A percentile compares a stretch with the other conserved stretches of the same genome.
Evolutionary conservation across 2,329 filamentous ascomycete genomes (phyloP).

Genomic region (Pestalotiopsis sp.): DNA sequence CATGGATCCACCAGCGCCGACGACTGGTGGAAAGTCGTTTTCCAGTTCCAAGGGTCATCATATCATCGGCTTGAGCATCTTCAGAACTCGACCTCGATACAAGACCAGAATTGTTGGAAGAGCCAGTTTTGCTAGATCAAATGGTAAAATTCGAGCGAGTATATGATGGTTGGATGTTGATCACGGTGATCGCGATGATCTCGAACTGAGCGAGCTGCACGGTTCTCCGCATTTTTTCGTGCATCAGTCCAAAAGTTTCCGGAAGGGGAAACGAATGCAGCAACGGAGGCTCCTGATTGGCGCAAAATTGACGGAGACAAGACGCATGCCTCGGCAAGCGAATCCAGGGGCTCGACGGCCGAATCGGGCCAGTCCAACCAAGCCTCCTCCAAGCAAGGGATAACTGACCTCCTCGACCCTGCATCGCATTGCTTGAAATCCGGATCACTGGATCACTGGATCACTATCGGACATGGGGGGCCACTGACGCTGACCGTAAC

Average conservation of each 20-base stretch:
- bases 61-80: not conserved
- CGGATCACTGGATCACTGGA: not conserved
- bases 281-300: slow-evolving; percentile 1
- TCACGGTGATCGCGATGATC: not conserved
- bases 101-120: too few species aligned
- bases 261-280: not conserved
- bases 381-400: not conserved
- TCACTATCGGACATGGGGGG: not conserved
- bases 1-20: not conserved
- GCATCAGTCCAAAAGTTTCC: not conserved
- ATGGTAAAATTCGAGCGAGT: not conserved
- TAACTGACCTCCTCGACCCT: not conserved
- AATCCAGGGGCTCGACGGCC: not conserved
- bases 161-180: not conserved
- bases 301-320: slow-evolving; percentile 1
- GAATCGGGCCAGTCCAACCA: not conserved
- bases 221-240: not conserved
- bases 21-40: not conserved
- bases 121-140: too few species aligned
- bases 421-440: not conserved
- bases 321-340: slow-evolving; percentile 1
- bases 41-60: not conserved
- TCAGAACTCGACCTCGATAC: not conserved
- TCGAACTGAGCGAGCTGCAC: not conserved
- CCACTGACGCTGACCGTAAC: not conserved